phyloP scores from a whole-genome alignment of 169 alveolate species.

The Eimeria maxima region DNA sequence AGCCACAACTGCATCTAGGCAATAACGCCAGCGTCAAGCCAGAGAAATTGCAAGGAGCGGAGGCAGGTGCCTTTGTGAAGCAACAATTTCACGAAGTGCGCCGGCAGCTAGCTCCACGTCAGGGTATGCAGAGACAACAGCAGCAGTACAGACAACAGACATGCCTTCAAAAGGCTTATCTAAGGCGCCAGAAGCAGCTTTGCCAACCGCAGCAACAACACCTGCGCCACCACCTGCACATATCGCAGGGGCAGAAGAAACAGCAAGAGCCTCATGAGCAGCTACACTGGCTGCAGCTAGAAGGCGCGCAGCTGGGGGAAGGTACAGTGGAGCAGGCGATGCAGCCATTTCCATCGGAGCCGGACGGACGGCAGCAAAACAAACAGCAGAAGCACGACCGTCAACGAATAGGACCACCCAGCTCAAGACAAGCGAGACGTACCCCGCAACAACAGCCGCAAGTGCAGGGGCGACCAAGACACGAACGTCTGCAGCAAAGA shows the following conservation, averaged over 20 bases:
- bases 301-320: not conserved
- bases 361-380: not conserved
- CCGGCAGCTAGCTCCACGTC: conserved; percentile 9
- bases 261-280: conserved; percentile 22
- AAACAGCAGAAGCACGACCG: not conserved
- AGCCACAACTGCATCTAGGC: not conserved
- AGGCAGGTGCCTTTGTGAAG: not conserved
- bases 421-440: not conserved
- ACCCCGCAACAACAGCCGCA: not conserved
- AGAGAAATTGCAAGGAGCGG: not conserved
- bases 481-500: conserved; percentile 16
- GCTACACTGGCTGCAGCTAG: conserved; percentile 27
- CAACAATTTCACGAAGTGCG: conserved; percentile 25
- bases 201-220: conserved; percentile 16
- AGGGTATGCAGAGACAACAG: not conserved
- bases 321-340: not conserved
- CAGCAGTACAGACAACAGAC: not conserved
- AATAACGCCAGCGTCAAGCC: not conserved
- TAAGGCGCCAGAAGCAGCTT: conserved; percentile 12
- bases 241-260: conserved; percentile 1
- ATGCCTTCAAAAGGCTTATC: not conserved
- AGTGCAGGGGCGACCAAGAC: conserved; percentile 1
- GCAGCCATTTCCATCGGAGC: not conserved
- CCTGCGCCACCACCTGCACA: not conserved
- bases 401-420: not conserved